These are phyloP conservation scores for Coprinopsis marcescibilis DNA, from an alignment of 768 basidiomycete genomes.

Conservation along the genomic window DNA sequence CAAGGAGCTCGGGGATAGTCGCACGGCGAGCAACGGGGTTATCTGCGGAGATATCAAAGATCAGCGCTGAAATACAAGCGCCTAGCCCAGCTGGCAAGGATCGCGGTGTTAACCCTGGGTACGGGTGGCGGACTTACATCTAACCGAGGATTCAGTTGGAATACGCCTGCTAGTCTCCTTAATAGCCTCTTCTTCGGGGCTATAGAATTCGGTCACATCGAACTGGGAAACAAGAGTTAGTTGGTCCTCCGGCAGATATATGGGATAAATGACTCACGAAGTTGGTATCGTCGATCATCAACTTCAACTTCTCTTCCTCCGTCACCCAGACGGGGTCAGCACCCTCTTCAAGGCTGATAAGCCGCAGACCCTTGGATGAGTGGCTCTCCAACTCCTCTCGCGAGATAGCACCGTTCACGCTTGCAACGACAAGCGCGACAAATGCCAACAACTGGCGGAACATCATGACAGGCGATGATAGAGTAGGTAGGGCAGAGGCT, in stretches of 20 bases:
- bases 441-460: background rate
- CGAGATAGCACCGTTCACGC: slow-evolving; percentile 20
- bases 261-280: slow-evolving; percentile 24
- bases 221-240: slow-evolving; percentile 21
- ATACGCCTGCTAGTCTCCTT: slow-evolving; percentile 13
- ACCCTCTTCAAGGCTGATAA: slow-evolving; percentile 30
- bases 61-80: background rate
- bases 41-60: slow-evolving; percentile 18
- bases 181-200: slow-evolving; percentile 23
- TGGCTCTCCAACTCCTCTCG: slow-evolving; percentile 29
- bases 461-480: background rate
- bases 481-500: background rate
- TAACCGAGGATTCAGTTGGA: slow-evolving; percentile 20
- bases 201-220: slow-evolving; percentile 36
- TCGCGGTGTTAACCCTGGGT: too few relatives aligned
- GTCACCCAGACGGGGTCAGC: slow-evolving; percentile 36
- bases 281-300: slow-evolving; percentile 26
- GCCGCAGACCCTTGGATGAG: slow-evolving; percentile 27
- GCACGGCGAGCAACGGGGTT: slow-evolving; percentile 23
- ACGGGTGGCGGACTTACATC: slow-evolving; percentile 26
- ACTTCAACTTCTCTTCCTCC: slow-evolving; percentile 31
- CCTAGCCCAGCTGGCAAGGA: background rate
- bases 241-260: background rate
- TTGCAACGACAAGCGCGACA: background rate
- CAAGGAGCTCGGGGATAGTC: slow-evolving; percentile 21